Base-by-base conservation (phyloP, 108 stramenopile species). In the Conticribra weissflogii region DNA sequence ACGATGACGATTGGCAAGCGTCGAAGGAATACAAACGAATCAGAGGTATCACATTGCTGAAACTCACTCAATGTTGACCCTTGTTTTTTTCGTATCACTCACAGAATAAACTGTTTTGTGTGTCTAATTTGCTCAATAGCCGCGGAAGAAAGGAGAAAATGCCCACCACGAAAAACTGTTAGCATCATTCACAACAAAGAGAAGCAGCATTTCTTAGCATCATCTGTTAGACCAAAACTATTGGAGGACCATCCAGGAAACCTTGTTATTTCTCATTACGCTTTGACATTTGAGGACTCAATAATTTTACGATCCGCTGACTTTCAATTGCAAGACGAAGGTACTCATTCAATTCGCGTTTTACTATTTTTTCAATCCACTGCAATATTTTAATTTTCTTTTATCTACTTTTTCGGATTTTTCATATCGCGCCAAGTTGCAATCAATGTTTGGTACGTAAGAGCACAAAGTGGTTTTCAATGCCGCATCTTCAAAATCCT, bases 311-410 rank as follows among this genome's bases (percentile, higher is more conserved):
- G 73, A 0, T 47, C 72, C 28, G 18, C 59, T 17, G 68, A 74
- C 46, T 68, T 79, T 52, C 72, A 79, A 56, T 66, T 79, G 25
- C 30, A n/a, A 21, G 78, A 79, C 54, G 53, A 74, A 68, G 66
- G 70, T 66, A 63, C 54, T 1, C 44, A 24, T 44, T 21, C 52
- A 4, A 7, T 31, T 50, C 34, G 62, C 23, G 27, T 44, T 48
- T 25, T 52, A 50, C 25, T 66, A 1, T 19, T 21, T n/a, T 34
- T 65, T 8, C 19, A 24, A 54, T 54, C 12, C 3, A 14, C 3
- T 60, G 3, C 34, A 0, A 22, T 41, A 1, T 34, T 45, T 2
- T n/a, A 45, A 4, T 22, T 45, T 8, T 19, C 3, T 3, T 60
- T 31, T 1, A 18, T 28, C 4, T 49, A 2, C 23, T 56, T n/a